Base-by-base conservation (phyloP, 805 yeast species). In the Millerago galiae region DNA sequence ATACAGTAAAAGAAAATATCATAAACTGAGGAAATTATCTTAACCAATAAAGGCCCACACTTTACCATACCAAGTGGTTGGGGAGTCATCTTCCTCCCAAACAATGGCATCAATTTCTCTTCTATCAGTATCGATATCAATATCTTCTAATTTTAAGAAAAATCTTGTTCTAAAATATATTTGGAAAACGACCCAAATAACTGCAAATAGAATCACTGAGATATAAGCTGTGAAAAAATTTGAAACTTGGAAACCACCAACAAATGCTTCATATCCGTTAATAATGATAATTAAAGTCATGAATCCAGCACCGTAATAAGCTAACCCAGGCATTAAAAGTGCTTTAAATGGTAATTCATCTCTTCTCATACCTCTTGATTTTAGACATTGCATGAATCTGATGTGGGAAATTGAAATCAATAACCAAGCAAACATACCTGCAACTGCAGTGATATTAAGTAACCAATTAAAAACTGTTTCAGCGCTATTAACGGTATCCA, bases 341-440 rank as follows among this genome's bases (percentile, higher is more conserved):
- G 93, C 90, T 60, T 81, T 83, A 70, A 72, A 87, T 9, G 95
- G 93, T 44, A 86, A 68, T 10, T 74, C 70, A 52, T 81, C 79
- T 55, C 95, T 67, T 21, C 81, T 67, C 43, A 83, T 79, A 39
- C 80, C 79, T 59, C 88, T 75, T 17, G 66, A 59, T 52, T 72
- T 74, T 53, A 86, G 64, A 28, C 82, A 80, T 33, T 67, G 61
- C 81, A 83, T 83, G 63, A 83, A 83, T 59, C 90, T 69, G 44
- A 83, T 63, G 61, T 82, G 90, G 3, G 83, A 68, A 36, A 74
- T 61, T 25, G 80, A 70, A 47, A 83, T 81, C 58, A 77, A 74
- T 38, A 78, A 72, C 90, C 90, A 81, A 14, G 85, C 72, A 51
- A 82, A 79, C 50, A 83, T 70, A 45, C 90, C 90, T 10, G 89